Percentiles rank a stretch among this genome's conserved stretches.
These are phyloP conservation scores for Castanopsis chinensis DNA, from an alignment of 306 rosid genomes.

Conservation along the genomic window DNA sequence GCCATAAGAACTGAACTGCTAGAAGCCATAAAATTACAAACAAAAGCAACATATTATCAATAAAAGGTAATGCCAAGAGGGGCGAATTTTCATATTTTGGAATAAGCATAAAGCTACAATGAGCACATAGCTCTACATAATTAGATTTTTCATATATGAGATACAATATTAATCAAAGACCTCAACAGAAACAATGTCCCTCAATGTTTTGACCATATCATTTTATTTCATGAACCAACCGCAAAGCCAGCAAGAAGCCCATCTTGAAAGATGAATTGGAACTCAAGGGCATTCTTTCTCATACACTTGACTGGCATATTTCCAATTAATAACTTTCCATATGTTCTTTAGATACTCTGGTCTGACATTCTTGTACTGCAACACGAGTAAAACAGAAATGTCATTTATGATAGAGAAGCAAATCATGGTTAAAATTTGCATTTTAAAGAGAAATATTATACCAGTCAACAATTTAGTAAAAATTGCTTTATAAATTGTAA, in stretches of 20 bases:
- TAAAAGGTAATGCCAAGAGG: neutral
- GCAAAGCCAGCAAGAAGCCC: slow-evolving; percentile 14
- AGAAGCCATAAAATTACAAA: neutral
- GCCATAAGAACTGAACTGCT: too few relatives aligned
- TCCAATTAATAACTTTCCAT: slow-evolving; percentile 95
- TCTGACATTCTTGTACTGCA: slow-evolving; percentile 96
- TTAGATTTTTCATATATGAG: slow-evolving; percentile 8
- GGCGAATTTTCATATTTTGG: neutral
- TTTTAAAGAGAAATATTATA: too few relatives aligned
- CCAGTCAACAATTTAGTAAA: neutral
- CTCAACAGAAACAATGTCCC: neutral
- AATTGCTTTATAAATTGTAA: neutral
- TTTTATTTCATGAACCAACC: slow-evolving; percentile 28
- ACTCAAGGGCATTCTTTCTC: slow-evolving; percentile 52
- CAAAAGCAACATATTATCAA: neutral
- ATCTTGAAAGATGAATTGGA: slow-evolving; percentile 2
- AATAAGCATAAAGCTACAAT: neutral
- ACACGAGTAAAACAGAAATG: slow-evolving; percentile 21
- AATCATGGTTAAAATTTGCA: neutral
- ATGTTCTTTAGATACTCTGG: slow-evolving; percentile 97
- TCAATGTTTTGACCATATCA: slow-evolving; percentile 12
- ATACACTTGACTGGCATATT: slow-evolving; percentile 66
- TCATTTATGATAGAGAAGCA: neutral
- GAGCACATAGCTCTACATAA: slow-evolving; percentile 8
- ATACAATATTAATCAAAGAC: slow-evolving; percentile 1